These are phyloP conservation scores for Cystofilobasidium bisporidii DNA, from an alignment of 768 basidiomycete species.

Conservation along the genomic window DNA sequence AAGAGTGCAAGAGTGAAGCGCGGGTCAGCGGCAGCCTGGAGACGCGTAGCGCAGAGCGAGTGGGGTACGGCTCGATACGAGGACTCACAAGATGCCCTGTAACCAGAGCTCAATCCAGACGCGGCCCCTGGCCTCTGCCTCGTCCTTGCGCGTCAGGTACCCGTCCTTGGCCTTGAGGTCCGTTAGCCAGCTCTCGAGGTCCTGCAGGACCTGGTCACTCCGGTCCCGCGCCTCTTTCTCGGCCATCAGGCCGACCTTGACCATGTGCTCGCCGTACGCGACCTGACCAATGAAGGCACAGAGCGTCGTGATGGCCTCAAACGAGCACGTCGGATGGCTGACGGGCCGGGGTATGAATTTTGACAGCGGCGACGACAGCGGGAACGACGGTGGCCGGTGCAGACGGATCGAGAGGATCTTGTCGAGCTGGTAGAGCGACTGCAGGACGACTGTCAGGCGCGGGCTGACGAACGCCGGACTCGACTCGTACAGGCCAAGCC, in stretches of 20 bases:
- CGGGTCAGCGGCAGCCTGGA: background rate
- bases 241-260: background rate
- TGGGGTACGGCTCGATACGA: too few species aligned
- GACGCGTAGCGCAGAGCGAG: too few species aligned
- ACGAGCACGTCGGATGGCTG: background rate
- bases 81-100: conserved; percentile 1
- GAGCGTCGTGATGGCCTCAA: background rate
- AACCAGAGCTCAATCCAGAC: conserved; percentile 2
- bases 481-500: background rate
- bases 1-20: background rate
- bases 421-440: conserved; percentile 5
- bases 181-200: background rate
- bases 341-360: background rate
- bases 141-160: background rate
- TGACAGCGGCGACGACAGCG: background rate
- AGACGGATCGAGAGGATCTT: conserved; percentile 6
- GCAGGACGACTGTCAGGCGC: background rate
- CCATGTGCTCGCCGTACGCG: background rate
- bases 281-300: conserved; percentile 4
- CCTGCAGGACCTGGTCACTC: background rate
- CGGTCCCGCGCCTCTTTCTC: background rate
- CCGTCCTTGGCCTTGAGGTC: background rate
- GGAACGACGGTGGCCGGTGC: background rate
- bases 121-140: background rate
- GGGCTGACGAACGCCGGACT: background rate